phyloP scores from a whole-genome alignment of 2,329 filamentous ascomycete species.

The Diaporthe destruens region DNA sequence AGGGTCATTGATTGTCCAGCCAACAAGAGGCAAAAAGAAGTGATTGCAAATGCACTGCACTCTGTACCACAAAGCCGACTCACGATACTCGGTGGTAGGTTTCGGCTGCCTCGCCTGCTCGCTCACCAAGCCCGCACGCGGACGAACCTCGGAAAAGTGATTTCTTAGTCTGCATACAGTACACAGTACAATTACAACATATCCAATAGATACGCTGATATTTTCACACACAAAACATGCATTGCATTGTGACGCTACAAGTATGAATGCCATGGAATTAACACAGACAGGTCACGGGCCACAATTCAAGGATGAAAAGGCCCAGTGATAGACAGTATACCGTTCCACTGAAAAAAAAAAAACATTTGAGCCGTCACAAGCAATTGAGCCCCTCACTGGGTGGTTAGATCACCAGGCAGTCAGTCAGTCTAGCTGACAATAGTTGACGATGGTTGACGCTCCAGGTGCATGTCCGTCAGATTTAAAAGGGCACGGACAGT shows the following conservation, averaged over 20 bases:
- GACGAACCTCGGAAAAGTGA: conserved; percentile 9
- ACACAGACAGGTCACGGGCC: neutral
- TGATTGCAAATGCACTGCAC: neutral
- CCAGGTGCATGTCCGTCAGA: neutral
- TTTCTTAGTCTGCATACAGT: neutral
- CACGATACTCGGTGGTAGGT: neutral
- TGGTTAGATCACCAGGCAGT: too few relatives aligned
- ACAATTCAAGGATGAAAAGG: neutral
- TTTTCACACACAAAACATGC: neutral
- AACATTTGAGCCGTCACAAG: neutral
- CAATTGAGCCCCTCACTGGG: conserved; percentile 1
- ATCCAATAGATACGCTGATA: too few relatives aligned
- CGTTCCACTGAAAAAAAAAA: neutral
- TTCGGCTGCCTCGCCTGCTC: neutral
- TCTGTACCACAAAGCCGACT: neutral
- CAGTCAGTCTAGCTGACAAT: conserved; percentile 10
- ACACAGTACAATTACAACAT: neutral
- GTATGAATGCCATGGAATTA: neutral
- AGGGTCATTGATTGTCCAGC: conserved; percentile 22
- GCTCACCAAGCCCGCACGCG: neutral
- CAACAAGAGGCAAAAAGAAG: conserved; percentile 16
- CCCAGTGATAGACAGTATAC: neutral
- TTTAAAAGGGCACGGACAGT: neutral
- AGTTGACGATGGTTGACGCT: neutral
- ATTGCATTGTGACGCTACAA: neutral